These are phyloP conservation scores for Cladophialophora chaetospira DNA, from an alignment of 2,329 filamentous ascomycete genomes.

Conservation along the genomic window DNA sequence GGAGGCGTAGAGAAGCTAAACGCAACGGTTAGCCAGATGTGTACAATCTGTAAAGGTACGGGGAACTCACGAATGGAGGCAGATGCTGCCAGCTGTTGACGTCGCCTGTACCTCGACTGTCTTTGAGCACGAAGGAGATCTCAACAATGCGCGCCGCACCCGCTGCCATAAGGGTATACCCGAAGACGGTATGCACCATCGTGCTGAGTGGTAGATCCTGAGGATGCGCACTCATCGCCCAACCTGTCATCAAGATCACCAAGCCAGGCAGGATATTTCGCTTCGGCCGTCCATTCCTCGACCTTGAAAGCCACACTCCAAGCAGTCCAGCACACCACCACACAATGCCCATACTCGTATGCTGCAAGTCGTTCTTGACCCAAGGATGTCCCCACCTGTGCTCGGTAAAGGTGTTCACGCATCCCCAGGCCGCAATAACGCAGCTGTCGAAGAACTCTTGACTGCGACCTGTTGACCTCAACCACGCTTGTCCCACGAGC, in stretches of 20 bases:
- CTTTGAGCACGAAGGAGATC: constrained; percentile 81
- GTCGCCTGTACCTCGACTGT: constrained; percentile 68
- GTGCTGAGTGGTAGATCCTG: constrained; percentile 82
- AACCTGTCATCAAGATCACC: constrained; percentile 88
- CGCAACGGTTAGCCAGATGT: no score
- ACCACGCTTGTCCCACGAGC: constrained; percentile 84
- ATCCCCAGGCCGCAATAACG: constrained; percentile 92
- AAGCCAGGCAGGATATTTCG: constrained; percentile 91
- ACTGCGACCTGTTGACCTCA: constrained; percentile 77
- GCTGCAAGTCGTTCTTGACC: constrained; percentile 93
- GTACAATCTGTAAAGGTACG: no score
- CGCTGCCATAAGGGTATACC: constrained; percentile 91
- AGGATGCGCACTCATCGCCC: constrained; percentile 91
- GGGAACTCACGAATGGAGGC: constrained; percentile 65
- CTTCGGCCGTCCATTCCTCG: constrained; percentile 80
- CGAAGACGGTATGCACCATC: constrained; percentile 85
- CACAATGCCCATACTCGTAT: constrained; percentile 98
- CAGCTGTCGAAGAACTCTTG: constrained; percentile 96
- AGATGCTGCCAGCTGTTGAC: constrained; percentile 73
- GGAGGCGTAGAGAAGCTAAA: constrained; percentile 88
- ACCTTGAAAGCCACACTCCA: constrained; percentile 87
- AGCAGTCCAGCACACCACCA: constrained; percentile 96
- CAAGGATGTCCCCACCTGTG: constrained; percentile 89
- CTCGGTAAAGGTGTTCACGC: constrained; percentile 97
- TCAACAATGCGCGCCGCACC: constrained; percentile 85